Base-by-base conservation (phyloP, 495 filamentous ascomycete species). In the Lasiosphaeria miniovina region DNA sequence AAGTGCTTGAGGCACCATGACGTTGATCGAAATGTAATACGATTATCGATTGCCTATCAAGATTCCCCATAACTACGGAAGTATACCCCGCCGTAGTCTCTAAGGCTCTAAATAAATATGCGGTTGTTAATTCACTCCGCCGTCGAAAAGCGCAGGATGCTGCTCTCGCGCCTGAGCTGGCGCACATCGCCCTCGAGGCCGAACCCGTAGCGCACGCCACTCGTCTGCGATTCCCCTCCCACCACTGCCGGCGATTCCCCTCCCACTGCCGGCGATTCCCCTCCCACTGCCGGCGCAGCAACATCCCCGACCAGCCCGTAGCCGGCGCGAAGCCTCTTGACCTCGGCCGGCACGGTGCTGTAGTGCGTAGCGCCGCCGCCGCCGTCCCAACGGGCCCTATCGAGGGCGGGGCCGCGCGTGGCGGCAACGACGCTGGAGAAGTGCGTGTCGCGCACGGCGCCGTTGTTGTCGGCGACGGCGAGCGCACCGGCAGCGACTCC, bases 391-490 rank as follows among this genome's bases (percentile, higher is more conserved):
- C 55, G 54, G 4, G 71, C 55, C 58, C 58, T 65, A 7, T 74
- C 71, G 34, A 75, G 49, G 10, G 63, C 67, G n/a, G 65, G 63
- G 6, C 73, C 73, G 31, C 74, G 65, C 24, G 74, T 74, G 9
- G 74, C 69, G 17, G 72, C 71, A 8, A 73, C 71, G 49, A 76
- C 69, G 57, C 65, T 72, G 40, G 69, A 73, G 57, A 71, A 75
- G 36, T 61, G 65, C 31, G 68, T 71, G 61, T 69, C 67, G 41
- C 68, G 71, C 58, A 71, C 52, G n/a, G 58, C 62, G 5, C 66
- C 66, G 33, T 68, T 65, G 55, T 76, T 71, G 46, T 69, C 73
- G 3, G 63, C 40, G 9, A 76, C 56, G 38, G 73, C 65, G 46
- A 68, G 9, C 6, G 59, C 57, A 17, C 74, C 74, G 0, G 54